phyloP scores from a whole-genome alignment of 305 asterid genomes.

The Andrographis paniculata region DNA sequence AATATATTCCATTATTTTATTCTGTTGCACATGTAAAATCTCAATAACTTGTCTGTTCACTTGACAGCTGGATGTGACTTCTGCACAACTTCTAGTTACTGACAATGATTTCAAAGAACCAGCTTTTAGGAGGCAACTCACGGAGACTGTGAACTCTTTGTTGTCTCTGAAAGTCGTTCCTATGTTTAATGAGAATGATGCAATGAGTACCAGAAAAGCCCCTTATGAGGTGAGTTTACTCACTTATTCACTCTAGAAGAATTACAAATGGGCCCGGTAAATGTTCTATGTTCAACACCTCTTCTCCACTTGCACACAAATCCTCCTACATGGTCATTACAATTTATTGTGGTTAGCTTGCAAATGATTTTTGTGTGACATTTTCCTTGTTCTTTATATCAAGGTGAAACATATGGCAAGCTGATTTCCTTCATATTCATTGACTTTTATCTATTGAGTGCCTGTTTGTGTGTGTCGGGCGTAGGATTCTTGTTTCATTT shows the following conservation, averaged over 20 bases:
- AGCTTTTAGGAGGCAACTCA: constrained; percentile 77
- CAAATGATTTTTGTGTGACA: constrained; percentile 8
- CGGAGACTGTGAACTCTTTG: constrained; percentile 64
- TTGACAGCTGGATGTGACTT: constrained; percentile 75
- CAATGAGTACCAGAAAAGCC: constrained; percentile 92
- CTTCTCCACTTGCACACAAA: constrained; percentile 9
- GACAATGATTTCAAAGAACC: constrained; percentile 84
- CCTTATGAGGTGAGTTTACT: constrained; percentile 71
- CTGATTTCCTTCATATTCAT: neutral
- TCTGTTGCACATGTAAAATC: neutral
- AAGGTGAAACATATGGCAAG: neutral
- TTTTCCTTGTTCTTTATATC: constrained; percentile 7
- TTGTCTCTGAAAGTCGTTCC: constrained; percentile 78
- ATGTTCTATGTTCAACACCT: neutral
- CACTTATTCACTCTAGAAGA: constrained; percentile 2
- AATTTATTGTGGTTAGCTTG: constrained; percentile 2
- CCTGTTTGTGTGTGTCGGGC: neutral
- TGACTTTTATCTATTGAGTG: neutral
- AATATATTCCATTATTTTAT: neutral
- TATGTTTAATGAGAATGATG: constrained; percentile 93
- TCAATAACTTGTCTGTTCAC: neutral
- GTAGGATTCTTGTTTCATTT: neutral
- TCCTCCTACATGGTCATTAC: no score
- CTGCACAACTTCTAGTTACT: constrained; percentile 94
- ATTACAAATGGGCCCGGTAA: neutral